Base-by-base conservation (phyloP, 768 basidiomycete species). In the Zangia roseola region DNA sequence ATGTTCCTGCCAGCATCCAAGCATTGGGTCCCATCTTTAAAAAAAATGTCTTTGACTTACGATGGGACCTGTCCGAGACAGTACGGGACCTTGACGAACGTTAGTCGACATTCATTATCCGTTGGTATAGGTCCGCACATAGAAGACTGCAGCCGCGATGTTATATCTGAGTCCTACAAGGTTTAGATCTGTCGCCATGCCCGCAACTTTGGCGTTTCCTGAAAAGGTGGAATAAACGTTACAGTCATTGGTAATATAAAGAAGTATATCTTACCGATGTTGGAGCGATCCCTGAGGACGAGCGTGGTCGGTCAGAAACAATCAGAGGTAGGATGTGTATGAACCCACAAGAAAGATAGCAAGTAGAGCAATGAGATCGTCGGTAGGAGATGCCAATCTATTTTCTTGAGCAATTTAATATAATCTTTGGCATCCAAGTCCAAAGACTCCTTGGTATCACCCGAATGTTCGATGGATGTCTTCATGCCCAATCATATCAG, bases 151-250 rank as follows among this genome's bases (percentile, higher is more conserved):
- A 7, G 68, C 63, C 4, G 58, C 65, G 13, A 58, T 62, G 43
- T 69, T 69, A 45, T 67, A 69, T 36, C 59, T 55, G 19, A 63
- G 50, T 9, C 66, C 64, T 4, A 50, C 31, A 17, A 69, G 58
- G 24, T 62, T 21, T 30, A 69, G 54, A 46, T 74, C 71, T 4
- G 37, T 47, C 8, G 64, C 60, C 72, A 75, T 70, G 13, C 73
- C 74, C 3, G 75, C 74, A 33, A 77, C 69, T 58, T 63, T 59
- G 3, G 69, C 70, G 14, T 31, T 31, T 9, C 26, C 26, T 26
- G 10, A 26, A 10, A 9, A 31, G 16, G 14, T 9, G 16, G 14
- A 13, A 31, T 31, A 16, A 16, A 16, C 14, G 14, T n/a, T n/a
- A n/a, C n/a, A n/a, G n/a, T n/a, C n/a, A n/a, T 16, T 31, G 31